Evolutionary conservation across 2,329 filamentous ascomycete species (phyloP).

Genomic region (Pleoardoris graminearum): DNA sequence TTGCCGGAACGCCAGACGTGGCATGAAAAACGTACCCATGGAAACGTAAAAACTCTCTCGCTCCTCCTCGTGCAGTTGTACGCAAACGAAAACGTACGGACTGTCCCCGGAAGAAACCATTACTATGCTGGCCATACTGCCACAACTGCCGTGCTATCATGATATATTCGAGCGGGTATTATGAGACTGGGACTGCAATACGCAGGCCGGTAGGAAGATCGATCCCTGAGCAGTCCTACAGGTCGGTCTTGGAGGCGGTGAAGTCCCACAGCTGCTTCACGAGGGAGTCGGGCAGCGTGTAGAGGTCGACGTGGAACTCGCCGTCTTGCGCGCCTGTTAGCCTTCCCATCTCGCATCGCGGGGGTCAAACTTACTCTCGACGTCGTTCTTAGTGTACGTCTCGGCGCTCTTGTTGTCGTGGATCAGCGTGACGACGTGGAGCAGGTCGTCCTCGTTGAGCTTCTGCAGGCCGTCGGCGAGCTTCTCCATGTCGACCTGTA

Average conservation of each 20-base stretch:
- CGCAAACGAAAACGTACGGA: too few species aligned
- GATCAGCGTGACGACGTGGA: slow-evolving; percentile 96
- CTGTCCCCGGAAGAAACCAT: too few species aligned
- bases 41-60: too few species aligned
- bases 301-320: slow-evolving; percentile 97
- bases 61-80: too few species aligned
- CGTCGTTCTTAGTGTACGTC: slow-evolving; percentile 95
- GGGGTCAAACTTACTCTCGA: slow-evolving; percentile 71
- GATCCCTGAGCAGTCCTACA: too few species aligned
- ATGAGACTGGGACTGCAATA: too few species aligned
- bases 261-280: slow-evolving; percentile 97
- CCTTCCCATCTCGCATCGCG: neutral
- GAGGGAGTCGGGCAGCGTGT: slow-evolving; percentile 88
- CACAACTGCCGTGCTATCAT: too few species aligned
- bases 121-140: too few species aligned
- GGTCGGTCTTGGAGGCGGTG: slow-evolving; percentile 47
- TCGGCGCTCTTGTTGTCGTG: slow-evolving; percentile 95
- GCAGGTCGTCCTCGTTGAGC: slow-evolving; percentile 86
- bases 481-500: slow-evolving; percentile 86
- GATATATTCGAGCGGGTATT: too few species aligned
- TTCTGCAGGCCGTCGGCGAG: slow-evolving; percentile 88
- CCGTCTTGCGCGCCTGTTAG: slow-evolving; percentile 63
- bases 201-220: too few species aligned
- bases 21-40: too few species aligned
- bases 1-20: too few species aligned